These are phyloP conservation scores for Trametes pubescens DNA, from an alignment of 1,284 basidiomycete species.

Conservation along the genomic window DNA sequence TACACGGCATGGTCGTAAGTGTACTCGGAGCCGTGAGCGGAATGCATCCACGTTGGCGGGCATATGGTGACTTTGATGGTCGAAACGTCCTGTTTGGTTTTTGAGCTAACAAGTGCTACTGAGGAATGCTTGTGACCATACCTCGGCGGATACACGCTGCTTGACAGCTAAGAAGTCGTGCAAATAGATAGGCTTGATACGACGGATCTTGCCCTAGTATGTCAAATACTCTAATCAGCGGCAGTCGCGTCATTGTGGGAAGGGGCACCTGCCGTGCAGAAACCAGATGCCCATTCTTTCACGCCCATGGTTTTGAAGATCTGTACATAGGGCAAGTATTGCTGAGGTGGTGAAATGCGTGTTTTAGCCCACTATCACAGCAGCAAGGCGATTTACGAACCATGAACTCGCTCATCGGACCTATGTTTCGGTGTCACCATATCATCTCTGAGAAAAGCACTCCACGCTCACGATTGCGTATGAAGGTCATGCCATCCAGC, in stretches of 20 bases:
- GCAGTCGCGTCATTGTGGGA: background rate
- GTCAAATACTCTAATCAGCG: background rate
- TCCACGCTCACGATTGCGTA: constrained; percentile 55
- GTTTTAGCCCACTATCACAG: background rate
- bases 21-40: constrained; percentile 65
- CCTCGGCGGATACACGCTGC: constrained; percentile 59
- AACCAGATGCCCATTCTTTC: constrained; percentile 53
- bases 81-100: constrained; percentile 56
- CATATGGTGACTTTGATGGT: constrained; percentile 79
- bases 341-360: constrained; percentile 39
- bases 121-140: constrained; percentile 30
- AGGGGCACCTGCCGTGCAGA: constrained; percentile 53
- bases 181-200: constrained; percentile 66
- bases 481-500: constrained; percentile 65
- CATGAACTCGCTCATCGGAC: constrained; percentile 25
- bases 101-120: background rate
- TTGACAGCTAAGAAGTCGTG: constrained; percentile 69
- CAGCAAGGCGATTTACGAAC: constrained; percentile 6
- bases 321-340: constrained; percentile 56
- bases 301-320: constrained; percentile 52
- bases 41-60: constrained; percentile 79
- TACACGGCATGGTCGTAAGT: constrained; percentile 70
- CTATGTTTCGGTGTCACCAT: constrained; percentile 13
- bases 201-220: constrained; percentile 65
- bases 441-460: constrained; percentile 10